Evolutionary conservation across 352 stramenopile genomes (phyloP).

Genomic region (Phytophthora fragariae): DNA sequence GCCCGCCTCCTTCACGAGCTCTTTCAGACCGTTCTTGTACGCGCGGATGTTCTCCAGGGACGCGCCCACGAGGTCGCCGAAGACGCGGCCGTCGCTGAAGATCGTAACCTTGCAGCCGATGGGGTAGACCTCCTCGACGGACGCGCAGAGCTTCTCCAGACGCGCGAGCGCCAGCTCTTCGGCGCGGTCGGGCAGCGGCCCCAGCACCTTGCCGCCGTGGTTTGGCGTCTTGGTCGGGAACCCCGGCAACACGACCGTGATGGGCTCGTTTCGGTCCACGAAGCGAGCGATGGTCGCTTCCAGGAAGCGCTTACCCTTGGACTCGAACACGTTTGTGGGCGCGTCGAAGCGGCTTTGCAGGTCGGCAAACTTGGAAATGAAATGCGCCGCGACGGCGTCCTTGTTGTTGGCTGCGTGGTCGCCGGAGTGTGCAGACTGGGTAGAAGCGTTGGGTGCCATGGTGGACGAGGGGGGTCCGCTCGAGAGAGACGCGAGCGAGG

Average conservation of each 20-base stretch:
- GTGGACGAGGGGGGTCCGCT: background rate
- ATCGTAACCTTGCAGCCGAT: slow-evolving; percentile 29
- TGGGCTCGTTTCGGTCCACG: slow-evolving; percentile 19
- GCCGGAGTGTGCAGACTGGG: background rate
- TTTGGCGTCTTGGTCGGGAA: slow-evolving; percentile 30
- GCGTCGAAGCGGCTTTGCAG: slow-evolving; percentile 28
- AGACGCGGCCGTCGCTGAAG: slow-evolving; percentile 32
- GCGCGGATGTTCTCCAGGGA: slow-evolving; percentile 22
- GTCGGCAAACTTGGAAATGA: slow-evolving; percentile 21
- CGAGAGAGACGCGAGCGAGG: background rate
- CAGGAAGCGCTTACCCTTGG: slow-evolving; percentile 20
- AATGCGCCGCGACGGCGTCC: slow-evolving; percentile 14
- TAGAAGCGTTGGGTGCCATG: slow-evolving; percentile 17
- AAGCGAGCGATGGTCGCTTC: slow-evolving; percentile 17
- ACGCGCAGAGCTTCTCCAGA: slow-evolving; percentile 25
- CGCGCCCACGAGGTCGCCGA: slow-evolving; percentile 24
- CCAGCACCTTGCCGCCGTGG: slow-evolving; percentile 26
- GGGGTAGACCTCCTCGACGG: slow-evolving; percentile 29
- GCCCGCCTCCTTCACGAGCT: slow-evolving; percentile 25
- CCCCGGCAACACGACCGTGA: slow-evolving; percentile 13
- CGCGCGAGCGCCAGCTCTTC: slow-evolving; percentile 26
- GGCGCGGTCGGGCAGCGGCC: slow-evolving; percentile 23
- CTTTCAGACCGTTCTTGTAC: slow-evolving; percentile 28
- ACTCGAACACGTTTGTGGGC: slow-evolving; percentile 13
- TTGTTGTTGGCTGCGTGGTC: background rate